Percentiles rank a stretch among this genome's conserved stretches.
Evolutionary conservation across 225 moss, liverwort and hornwort genomes (phyloP).

Genomic region (Sphagnum contortum): DNA sequence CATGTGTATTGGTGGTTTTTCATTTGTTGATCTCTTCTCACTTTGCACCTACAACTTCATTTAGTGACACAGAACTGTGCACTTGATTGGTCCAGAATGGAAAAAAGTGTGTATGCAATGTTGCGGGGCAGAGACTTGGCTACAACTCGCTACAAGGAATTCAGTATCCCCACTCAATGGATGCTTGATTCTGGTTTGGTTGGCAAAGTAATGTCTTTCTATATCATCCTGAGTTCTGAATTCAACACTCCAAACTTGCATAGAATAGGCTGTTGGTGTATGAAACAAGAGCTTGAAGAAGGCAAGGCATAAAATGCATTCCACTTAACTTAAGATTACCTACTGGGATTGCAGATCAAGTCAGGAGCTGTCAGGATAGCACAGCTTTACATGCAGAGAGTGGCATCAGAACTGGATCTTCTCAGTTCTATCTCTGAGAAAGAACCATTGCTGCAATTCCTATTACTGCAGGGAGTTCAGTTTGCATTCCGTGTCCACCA

Average conservation of each 20-base stretch:
- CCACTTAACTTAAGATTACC: too few species aligned
- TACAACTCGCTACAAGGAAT: slow-evolving; percentile 47
- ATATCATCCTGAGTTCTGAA: not conserved
- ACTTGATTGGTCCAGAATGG: slow-evolving; percentile 26
- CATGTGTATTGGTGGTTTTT: not conserved
- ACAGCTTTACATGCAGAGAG: slow-evolving; percentile 57
- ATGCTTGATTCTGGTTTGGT: slow-evolving; percentile 42
- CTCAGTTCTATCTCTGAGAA: slow-evolving; percentile 28
- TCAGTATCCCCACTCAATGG: slow-evolving; percentile 40
- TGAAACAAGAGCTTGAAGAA: not conserved
- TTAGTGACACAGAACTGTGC: not conserved
- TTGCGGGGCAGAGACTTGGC: slow-evolving; percentile 58
- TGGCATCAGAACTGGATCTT: slow-evolving; percentile 45
- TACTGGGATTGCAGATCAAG: slow-evolving; percentile 31
- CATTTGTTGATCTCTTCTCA: too few species aligned
- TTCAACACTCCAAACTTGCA: not conserved
- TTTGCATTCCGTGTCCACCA: slow-evolving; percentile 69
- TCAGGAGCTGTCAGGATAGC: slow-evolving; percentile 43
- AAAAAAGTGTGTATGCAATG: slow-evolving; percentile 51
- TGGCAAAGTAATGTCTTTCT: slow-evolving; percentile 33
- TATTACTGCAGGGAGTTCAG: slow-evolving; percentile 57
- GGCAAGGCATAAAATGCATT: too few species aligned
- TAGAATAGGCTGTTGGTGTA: not conserved
- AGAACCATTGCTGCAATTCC: slow-evolving; percentile 52
- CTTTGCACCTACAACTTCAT: too few species aligned